A percentile compares a stretch with the other conserved stretches of the same genome.
Evolutionary conservation across 2,329 filamentous ascomycete species (phyloP).

Genomic region (Xylariaceae sp.): DNA sequence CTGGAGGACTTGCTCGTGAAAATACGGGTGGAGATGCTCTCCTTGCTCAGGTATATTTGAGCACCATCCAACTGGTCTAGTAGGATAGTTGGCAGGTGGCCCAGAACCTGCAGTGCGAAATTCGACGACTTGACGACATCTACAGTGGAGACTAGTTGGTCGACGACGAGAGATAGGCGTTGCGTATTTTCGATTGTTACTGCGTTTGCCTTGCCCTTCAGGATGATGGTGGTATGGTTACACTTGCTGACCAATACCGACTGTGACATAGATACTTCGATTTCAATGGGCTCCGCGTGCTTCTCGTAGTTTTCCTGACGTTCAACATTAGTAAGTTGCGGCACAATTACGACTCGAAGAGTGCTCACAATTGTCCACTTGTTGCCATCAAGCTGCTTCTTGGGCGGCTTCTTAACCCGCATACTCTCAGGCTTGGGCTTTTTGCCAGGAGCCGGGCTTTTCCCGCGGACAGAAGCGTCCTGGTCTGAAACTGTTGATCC

Average conservation of each 20-base stretch:
- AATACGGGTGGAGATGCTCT: slow-evolving; percentile 84
- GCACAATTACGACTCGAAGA: too few species aligned
- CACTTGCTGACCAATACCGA: slow-evolving; percentile 92
- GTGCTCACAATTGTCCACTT: slow-evolving; percentile 82
- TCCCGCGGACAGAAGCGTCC: slow-evolving; percentile 64
- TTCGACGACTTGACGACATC: slow-evolving; percentile 96
- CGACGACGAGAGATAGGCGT: slow-evolving; percentile 83
- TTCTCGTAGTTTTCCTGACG: slow-evolving; percentile 87
- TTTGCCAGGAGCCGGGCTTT: slow-evolving; percentile 87
- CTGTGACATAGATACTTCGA: slow-evolving; percentile 82
- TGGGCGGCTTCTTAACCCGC: slow-evolving; percentile 80
- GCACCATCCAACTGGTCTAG: slow-evolving; percentile 94
- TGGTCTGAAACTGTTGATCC: slow-evolving; percentile 70
- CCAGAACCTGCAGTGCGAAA: slow-evolving; percentile 92
- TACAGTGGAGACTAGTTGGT: slow-evolving; percentile 86
- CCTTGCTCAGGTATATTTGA: slow-evolving; percentile 82
- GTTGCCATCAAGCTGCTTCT: slow-evolving; percentile 81
- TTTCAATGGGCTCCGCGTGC: slow-evolving; percentile 72
- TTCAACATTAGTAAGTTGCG: slow-evolving; percentile 28
- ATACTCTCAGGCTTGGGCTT: slow-evolving; percentile 87
- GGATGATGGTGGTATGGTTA: slow-evolving; percentile 85
- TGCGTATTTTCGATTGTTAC: slow-evolving; percentile 91
- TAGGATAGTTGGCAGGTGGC: slow-evolving; percentile 83
- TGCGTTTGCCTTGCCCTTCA: slow-evolving; percentile 95
- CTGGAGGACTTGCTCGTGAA: slow-evolving; percentile 56